phyloP scores from a whole-genome alignment of 2,329 filamentous ascomycete genomes.

The Macrophomina tecta region DNA sequence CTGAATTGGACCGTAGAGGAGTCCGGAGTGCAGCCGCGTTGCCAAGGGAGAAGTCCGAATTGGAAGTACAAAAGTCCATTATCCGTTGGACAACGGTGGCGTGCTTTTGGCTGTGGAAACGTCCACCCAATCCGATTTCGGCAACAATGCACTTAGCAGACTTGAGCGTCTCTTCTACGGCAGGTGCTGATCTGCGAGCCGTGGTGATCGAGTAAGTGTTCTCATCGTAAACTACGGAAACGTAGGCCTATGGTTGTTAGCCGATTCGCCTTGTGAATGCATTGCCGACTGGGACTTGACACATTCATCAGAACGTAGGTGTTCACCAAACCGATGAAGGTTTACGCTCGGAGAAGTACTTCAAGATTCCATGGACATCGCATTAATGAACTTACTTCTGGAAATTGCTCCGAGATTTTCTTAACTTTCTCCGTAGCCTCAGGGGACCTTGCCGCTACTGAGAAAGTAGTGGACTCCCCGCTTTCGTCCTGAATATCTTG shows the following conservation, averaged over 20 bases:
- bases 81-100: background rate
- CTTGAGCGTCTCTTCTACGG: background rate
- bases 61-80: background rate
- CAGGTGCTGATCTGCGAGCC: background rate
- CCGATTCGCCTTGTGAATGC: no score
- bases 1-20: background rate
- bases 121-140: background rate
- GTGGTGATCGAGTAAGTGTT: background rate
- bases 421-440: background rate
- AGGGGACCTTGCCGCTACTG: background rate
- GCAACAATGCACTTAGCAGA: background rate
- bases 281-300: no score
- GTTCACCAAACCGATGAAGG: no score
- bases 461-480: slow-evolving; percentile 11
- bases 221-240: background rate
- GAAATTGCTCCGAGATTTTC: background rate
- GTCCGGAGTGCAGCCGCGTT: background rate
- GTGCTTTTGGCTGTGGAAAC: background rate
- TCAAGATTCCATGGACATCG: background rate
- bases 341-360: background rate
- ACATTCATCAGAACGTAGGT: no score
- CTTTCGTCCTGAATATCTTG: slow-evolving; percentile 8
- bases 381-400: background rate
- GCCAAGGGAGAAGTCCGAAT: background rate
- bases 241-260: background rate